Evolutionary conservation across 2,329 filamentous ascomycete genomes (phyloP), one percentile per base, ranked within the genome.

Genomic region (Ceratocystis colombiana): DNA sequence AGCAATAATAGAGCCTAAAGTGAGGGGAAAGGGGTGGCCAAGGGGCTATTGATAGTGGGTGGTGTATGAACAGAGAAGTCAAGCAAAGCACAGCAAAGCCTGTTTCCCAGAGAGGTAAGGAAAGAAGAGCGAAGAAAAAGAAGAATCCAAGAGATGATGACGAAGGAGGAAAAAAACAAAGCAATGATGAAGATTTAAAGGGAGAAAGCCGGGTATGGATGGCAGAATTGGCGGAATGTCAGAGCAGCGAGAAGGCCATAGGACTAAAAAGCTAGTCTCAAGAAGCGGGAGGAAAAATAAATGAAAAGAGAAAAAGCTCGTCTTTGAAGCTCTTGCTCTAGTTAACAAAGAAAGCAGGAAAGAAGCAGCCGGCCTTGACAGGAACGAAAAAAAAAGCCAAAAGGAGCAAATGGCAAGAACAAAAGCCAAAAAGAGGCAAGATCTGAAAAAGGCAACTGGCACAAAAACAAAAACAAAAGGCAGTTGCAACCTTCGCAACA

Each of bases 381-480:
- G 17, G 55, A 30, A 37, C 30, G 17, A 50, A n/a, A 48, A 48
- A 10, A 53, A 53, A 28, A 28, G 12, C 1, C 8, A 30, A 17
- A 46, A 46, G 25, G 10, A 62, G 61, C 15, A 53, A 37, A 59
- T 57, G 25, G 7, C 53, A 59, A 25, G 12, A 41, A 15, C 8
- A 37, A 37, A 37, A 37, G 8, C 8, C 33, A 53, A 15, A n/a
- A 53, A 25, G 4, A 5, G 10, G 48, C 48, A 53, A 53, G n/a
- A 53, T n/a, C 48, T 25, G 48, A 53, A 53, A 53, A 53, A 25
- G 48, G 48, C 48, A 53, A 25, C n/a, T 25, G 55, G 28, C 55
- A 59, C 17, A 3, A 59, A 59, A 59, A 59, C 55, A 59, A 37
- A 59, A 59, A 59, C 55, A 59, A 59, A 20, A 2, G 28, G 55